Percentiles rank a stretch among this genome's conserved stretches.
Evolutionary conservation across 352 stramenopile species (phyloP).

Genomic region (Phytopythium litorale): DNA sequence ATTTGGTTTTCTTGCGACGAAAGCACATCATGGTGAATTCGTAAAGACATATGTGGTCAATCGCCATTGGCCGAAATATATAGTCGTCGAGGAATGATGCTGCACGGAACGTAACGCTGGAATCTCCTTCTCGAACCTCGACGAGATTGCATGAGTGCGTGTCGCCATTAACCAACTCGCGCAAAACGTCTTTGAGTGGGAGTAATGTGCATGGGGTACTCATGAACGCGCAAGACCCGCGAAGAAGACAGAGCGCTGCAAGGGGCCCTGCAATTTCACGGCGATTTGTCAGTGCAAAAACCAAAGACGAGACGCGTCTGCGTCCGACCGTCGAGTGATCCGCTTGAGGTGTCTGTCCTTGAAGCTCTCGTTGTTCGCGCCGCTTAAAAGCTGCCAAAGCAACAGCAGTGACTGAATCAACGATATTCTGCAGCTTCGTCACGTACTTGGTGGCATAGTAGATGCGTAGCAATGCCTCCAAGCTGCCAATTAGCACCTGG

Average conservation of each 20-base stretch:
- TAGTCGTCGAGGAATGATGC: constrained; percentile 2
- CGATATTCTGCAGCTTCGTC: not conserved
- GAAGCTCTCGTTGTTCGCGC: not conserved
- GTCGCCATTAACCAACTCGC: not conserved
- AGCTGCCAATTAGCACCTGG: not conserved
- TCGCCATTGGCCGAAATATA: not conserved
- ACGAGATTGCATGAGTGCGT: not conserved
- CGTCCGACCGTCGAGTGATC: not conserved
- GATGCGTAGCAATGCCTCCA: not conserved
- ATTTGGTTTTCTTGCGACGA: not conserved
- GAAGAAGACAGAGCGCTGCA: not conserved
- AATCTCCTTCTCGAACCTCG: not conserved
- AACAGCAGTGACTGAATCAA: not conserved
- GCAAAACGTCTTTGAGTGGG: not conserved
- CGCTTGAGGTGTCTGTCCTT: not conserved
- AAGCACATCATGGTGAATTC: not conserved
- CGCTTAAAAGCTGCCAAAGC: not conserved
- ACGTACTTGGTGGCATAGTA: constrained; percentile 3
- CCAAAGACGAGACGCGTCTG: not conserved
- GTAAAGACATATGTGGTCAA: not conserved
- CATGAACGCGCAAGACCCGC: not conserved
- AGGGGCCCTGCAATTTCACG: not conserved
- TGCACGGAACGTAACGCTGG: not conserved
- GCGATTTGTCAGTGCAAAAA: not conserved
- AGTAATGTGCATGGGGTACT: not conserved